A percentile compares a stretch with the other conserved stretches of the same genome.
Conservation (phyloP, 192 early-diverging fungal species). For the Neocallimastix lanati region DNA sequence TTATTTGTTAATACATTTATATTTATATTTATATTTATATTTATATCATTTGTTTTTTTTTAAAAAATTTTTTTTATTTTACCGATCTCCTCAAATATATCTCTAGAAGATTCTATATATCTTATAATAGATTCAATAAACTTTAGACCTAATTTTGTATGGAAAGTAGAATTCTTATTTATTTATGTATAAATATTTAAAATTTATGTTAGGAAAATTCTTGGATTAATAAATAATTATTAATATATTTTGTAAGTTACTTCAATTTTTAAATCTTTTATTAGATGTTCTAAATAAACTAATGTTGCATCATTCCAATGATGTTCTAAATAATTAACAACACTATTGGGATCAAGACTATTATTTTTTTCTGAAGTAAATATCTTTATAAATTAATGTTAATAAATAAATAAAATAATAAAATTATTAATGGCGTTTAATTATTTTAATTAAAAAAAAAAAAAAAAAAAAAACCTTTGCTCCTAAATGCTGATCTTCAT, state of each 20-base stretch:
- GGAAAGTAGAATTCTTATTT: not conserved
- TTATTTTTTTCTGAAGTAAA: not conserved
- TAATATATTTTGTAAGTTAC: too few relatives aligned
- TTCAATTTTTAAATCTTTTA: not conserved
- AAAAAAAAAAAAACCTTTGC: not conserved
- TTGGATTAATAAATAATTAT: too few relatives aligned
- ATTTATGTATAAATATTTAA: too few relatives aligned
- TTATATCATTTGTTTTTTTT: too few relatives aligned
- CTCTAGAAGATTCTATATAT: not conserved
- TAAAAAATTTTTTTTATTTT: not conserved
- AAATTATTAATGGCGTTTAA: too few relatives aligned
- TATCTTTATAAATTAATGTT: not conserved
- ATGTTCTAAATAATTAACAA: not conserved
- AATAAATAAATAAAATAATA: too few relatives aligned
- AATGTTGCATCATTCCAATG: not conserved
- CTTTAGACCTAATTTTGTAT: not conserved
- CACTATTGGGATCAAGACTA: not conserved
- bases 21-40: too few relatives aligned
- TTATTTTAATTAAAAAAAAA: too few relatives aligned
- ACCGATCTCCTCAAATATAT: not conserved
- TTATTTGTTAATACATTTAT: too few relatives aligned
- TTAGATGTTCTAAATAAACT: not conserved
- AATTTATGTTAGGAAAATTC: too few relatives aligned
- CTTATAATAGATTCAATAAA: not conserved
- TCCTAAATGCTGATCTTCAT: not conserved